Evolutionary conservation across 305 asterid genomes (phyloP).

Genomic region (Rubia peregrina): DNA sequence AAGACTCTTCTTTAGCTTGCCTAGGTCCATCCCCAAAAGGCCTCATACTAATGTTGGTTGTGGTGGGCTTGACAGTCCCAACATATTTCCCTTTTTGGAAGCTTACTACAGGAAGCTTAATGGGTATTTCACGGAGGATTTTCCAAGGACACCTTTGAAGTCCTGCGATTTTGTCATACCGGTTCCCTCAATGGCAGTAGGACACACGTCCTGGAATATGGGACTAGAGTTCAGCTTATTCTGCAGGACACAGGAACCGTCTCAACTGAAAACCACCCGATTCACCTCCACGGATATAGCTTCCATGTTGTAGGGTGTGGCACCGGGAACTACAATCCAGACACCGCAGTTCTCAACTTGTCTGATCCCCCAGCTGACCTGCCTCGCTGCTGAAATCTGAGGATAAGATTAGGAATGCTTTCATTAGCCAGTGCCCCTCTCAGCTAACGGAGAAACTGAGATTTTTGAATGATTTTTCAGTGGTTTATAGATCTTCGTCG

Average conservation of each 20-base stretch:
- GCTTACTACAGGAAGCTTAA: conserved; percentile 35
- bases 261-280: conserved; percentile 60
- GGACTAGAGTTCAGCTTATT: conserved; percentile 50
- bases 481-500: neutral
- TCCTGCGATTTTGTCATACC: conserved; percentile 51
- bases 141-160: conserved; percentile 44
- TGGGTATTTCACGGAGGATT: conserved; percentile 40
- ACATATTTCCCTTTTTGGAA: conserved; percentile 46
- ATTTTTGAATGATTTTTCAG: neutral
- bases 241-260: conserved; percentile 61
- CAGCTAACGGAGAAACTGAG: neutral
- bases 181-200: conserved; percentile 41
- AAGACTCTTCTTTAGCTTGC: too few relatives aligned
- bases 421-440: neutral
- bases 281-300: conserved; percentile 64
- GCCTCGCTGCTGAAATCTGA: conserved; percentile 50
- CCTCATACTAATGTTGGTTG: too few relatives aligned
- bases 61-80: too few relatives aligned
- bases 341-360: conserved; percentile 38
- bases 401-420: neutral
- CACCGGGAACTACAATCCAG: conserved; percentile 46
- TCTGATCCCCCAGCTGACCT: conserved; percentile 65
- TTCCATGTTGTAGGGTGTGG: conserved; percentile 64
- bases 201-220: conserved; percentile 52
- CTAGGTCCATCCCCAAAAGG: too few relatives aligned